phyloP scores from a whole-genome alignment of 2,329 filamentous ascomycete species.

The Acrocalymma vagum region DNA sequence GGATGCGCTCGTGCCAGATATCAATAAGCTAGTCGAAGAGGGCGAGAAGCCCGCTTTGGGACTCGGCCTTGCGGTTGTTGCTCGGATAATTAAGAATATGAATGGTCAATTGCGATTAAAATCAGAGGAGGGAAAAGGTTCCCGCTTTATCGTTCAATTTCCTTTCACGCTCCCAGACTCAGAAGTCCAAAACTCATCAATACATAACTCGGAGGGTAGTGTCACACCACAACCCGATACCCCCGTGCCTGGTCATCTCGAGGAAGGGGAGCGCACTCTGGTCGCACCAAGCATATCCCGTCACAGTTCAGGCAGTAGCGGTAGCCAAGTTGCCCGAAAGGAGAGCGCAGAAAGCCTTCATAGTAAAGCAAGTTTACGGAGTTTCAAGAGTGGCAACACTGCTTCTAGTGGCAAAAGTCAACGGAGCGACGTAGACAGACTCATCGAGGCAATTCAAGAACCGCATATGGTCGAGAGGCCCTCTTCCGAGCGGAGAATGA shows the following conservation, averaged over 20 bases:
- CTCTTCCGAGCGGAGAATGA: constrained; percentile 24
- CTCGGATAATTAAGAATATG: constrained; percentile 87
- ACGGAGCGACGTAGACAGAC: constrained; percentile 71
- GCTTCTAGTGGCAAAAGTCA: constrained; percentile 50
- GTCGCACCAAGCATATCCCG: constrained; percentile 52
- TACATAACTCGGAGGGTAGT: constrained; percentile 22
- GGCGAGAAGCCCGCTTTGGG: constrained; percentile 67
- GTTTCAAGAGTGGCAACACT: constrained; percentile 54
- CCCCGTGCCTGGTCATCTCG: constrained; percentile 2
- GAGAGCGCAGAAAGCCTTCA: constrained; percentile 54
- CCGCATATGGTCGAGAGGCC: constrained; percentile 51
- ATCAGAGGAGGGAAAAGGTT: constrained; percentile 83
- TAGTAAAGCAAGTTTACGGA: constrained; percentile 61
- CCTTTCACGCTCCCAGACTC: constrained; percentile 73
- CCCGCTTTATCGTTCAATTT: constrained; percentile 81
- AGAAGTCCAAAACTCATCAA: constrained; percentile 24
- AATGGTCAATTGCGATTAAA: constrained; percentile 85
- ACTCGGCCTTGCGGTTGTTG: constrained; percentile 87
- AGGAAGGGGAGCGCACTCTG: constrained; percentile 67
- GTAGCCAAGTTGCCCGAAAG: constrained; percentile 21
- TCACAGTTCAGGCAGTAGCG: constrained; percentile 23
- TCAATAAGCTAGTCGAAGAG: constrained; percentile 38
- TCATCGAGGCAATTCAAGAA: constrained; percentile 76
- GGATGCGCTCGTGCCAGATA: constrained; percentile 39
- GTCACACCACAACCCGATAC: constrained; percentile 28